Evolutionary conservation across 208 protist species (phyloP), one percentile per base, ranked within the genome.

Genomic region (Endotrypanum monterogeii): DNA sequence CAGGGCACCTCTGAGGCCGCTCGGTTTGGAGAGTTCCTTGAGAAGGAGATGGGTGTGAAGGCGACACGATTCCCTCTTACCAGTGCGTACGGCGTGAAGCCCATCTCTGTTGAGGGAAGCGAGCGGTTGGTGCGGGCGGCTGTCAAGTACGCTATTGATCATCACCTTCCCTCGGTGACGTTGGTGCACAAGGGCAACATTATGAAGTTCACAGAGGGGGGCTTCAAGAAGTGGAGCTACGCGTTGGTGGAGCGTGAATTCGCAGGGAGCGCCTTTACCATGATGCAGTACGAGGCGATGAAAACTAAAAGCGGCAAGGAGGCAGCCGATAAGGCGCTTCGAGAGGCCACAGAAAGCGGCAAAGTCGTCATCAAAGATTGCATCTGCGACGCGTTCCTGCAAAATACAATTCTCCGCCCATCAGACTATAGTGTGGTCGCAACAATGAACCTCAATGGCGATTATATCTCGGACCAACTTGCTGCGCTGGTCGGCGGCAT

Each of bases 401-500:
- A 89, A 65, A 89, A 89, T 70, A 86, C 78, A 12, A 72, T 89
- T 54, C 84, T 89, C 3, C 76, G 68, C 32, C 81, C 84, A 41
- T 51, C 68, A 8, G 75, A 84, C 71, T 89, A 89, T 61, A 82
- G 72, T 50, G 84, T 89, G 30, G 67, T 89, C 20, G 84, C 84
- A 20, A 89, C 84, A 6, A 71, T 85, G 73, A 89, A 89, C 68
- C 52, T 89, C 20, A 89, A 89, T 58, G 84, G 84, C 52, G 84
- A 89, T 54, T 89, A 90, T 74, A 61, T 93, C 44, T 88, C 80
- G 5, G 89, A 93, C 58, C 68, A 83, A 67, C 80, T 85, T n/a
- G 86, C 89, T 2, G 89, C 85, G 54, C 81, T 90, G 48, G 84
- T 93, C n/a, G 89, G 89, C 37, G 89, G 89, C 56, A 89, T 93